phyloP scores from a whole-genome alignment of 2,329 filamentous ascomycete species.

The Aciculosporium take region DNA sequence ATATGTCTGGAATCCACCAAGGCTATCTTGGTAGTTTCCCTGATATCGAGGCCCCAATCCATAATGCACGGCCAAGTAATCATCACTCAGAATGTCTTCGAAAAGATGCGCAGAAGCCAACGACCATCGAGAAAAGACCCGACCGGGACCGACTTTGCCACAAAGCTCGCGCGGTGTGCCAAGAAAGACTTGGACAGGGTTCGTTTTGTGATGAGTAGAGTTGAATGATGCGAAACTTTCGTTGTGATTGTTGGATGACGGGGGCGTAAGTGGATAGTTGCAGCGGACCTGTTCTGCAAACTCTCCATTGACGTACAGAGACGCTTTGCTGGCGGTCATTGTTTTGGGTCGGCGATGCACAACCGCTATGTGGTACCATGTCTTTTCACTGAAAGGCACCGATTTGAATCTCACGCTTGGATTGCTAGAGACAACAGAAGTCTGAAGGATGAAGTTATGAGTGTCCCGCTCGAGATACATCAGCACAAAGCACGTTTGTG shows the following conservation, averaged over 20 bases:
- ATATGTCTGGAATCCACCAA: conserved; percentile 94
- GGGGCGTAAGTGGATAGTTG: conserved; percentile 68
- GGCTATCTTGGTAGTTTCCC: conserved; percentile 91
- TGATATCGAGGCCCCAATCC: conserved; percentile 82
- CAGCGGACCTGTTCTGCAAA: conserved; percentile 87
- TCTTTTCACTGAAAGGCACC: conserved; percentile 55
- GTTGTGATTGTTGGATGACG: conserved; percentile 44
- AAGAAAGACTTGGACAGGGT: conserved; percentile 78
- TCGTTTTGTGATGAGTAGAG: conserved; percentile 39
- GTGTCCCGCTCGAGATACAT: conserved; percentile 91
- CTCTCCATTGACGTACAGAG: conserved; percentile 82
- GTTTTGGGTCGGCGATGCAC: conserved; percentile 71
- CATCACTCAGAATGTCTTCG: conserved; percentile 76
- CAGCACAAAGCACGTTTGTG: conserved; percentile 84
- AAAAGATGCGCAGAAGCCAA: conserved; percentile 82
- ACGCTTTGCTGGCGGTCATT: conserved; percentile 64
- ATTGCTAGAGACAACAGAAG: conserved; percentile 70
- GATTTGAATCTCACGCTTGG: conserved; percentile 92
- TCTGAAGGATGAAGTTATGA: conserved; percentile 88
- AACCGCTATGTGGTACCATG: conserved; percentile 88
- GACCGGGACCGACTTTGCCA: conserved; percentile 54
- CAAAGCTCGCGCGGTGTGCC: conserved; percentile 86
- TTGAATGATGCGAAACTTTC: conserved; percentile 59
- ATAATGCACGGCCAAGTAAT: conserved; percentile 80
- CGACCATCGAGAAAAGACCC: conserved; percentile 72